These are phyloP conservation scores for Penicillium manginii DNA, from an alignment of 495 filamentous ascomycete species.

Conservation along the genomic window DNA sequence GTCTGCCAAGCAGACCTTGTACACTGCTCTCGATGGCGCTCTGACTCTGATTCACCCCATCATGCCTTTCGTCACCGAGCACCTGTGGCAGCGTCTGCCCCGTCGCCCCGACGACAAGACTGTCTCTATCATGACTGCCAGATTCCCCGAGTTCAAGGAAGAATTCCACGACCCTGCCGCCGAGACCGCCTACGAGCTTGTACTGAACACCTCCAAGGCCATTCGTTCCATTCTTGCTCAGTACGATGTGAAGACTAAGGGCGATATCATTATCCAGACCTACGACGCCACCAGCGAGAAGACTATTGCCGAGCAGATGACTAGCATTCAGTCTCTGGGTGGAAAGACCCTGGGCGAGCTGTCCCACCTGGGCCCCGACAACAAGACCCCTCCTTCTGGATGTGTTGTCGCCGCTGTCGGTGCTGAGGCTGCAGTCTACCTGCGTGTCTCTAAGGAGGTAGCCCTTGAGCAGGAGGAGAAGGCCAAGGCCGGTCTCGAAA, in stretches of 20 bases:
- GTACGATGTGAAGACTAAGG: slow-evolving; percentile 62
- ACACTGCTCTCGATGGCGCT: slow-evolving; percentile 70
- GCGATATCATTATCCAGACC: slow-evolving; percentile 61
- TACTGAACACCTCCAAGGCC: slow-evolving; percentile 58
- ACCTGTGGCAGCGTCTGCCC: slow-evolving; percentile 80
- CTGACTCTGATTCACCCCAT: slow-evolving; percentile 73
- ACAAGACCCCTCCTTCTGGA: slow-evolving; percentile 61
- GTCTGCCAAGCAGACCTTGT: slow-evolving; percentile 66
- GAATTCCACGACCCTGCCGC: slow-evolving; percentile 61
- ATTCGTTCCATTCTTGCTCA: slow-evolving; percentile 61
- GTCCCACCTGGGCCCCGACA: slow-evolving; percentile 46
- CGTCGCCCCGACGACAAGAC: slow-evolving; percentile 64
- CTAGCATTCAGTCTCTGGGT: slow-evolving; percentile 65
- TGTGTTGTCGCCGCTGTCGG: slow-evolving; percentile 73
- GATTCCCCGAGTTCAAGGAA: slow-evolving; percentile 60
- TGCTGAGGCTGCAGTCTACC: slow-evolving; percentile 66
- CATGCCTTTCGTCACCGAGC: slow-evolving; percentile 80
- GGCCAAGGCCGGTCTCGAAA: slow-evolving; percentile 57
- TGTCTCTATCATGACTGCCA: slow-evolving; percentile 67
- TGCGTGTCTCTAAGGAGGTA: slow-evolving; percentile 70
- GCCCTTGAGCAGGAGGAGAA: slow-evolving; percentile 67
- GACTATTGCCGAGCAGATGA: slow-evolving; percentile 60
- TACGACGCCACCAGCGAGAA: slow-evolving; percentile 57
- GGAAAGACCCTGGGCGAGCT: slow-evolving; percentile 64
- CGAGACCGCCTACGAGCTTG: slow-evolving; percentile 67